Percentiles rank a stretch among this genome's conserved stretches.
Evolutionary conservation across 2,329 filamentous ascomycete genomes (phyloP).

Genomic region (Akanthomyces uredinophilus): DNA sequence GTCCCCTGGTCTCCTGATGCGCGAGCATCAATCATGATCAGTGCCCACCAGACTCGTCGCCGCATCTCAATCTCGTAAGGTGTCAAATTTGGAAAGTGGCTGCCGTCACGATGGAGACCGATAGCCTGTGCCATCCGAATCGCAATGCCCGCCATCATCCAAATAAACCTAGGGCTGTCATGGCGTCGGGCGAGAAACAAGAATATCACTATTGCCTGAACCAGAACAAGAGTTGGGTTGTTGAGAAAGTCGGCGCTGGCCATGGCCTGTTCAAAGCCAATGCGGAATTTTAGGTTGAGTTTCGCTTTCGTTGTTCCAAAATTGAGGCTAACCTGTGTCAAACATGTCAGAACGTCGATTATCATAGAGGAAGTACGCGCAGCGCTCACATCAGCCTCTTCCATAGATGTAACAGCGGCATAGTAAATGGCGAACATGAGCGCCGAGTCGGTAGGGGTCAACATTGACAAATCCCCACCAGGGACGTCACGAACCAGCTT

Average conservation of each 20-base stretch:
- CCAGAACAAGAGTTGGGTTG: conserved; percentile 51
- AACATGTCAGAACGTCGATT: neutral
- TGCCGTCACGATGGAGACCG: conserved; percentile 54
- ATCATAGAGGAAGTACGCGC: neutral
- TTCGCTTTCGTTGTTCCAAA: conserved; percentile 44
- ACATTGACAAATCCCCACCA: conserved; percentile 23
- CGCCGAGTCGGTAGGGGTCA: conserved; percentile 44
- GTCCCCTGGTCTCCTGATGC: conserved; percentile 56
- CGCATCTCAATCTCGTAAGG: conserved; percentile 60
- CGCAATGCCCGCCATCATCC: conserved; percentile 60
- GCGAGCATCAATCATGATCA: conserved; percentile 55
- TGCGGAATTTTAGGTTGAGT: conserved; percentile 43
- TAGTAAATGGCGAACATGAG: conserved; percentile 55
- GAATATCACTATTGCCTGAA: conserved; percentile 59
- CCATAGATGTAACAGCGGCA: conserved; percentile 50
- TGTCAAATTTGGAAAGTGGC: conserved; percentile 43
- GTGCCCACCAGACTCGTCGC: conserved; percentile 57
- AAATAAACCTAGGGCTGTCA: conserved; percentile 50
- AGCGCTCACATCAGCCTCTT: conserved; percentile 47
- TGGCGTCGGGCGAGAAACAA: conserved; percentile 48
- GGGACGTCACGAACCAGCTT: conserved; percentile 34
- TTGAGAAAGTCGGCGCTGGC: conserved; percentile 57
- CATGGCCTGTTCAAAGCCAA: conserved; percentile 54
- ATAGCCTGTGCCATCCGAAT: conserved; percentile 51
- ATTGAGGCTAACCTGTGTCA: conserved; percentile 40